These are phyloP conservation scores for Ceratobasidium theobromae DNA, from an alignment of 1,284 basidiomycete genomes.

Conservation along the genomic window DNA sequence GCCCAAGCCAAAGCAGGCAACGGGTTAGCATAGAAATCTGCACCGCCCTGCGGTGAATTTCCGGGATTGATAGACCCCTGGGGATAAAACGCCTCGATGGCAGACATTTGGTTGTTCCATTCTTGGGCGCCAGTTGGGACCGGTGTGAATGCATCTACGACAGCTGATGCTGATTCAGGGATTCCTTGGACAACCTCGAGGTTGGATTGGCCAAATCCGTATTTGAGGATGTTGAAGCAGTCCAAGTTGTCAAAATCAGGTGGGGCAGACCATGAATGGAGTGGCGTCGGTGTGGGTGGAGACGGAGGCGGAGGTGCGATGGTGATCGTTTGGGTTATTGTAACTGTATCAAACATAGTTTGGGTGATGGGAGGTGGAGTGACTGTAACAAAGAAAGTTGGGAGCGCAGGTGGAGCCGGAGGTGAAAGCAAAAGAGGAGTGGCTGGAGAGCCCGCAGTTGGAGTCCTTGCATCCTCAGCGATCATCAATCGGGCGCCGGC, in stretches of 20 bases:
- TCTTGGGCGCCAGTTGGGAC: constrained; percentile 1
- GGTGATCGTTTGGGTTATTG: constrained; percentile 29
- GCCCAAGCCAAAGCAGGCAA: constrained; percentile 37
- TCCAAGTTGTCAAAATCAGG: constrained; percentile 39
- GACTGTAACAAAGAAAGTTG: constrained; percentile 6
- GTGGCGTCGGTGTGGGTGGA: not conserved
- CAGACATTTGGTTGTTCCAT: constrained; percentile 36
- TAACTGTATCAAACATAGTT: constrained; percentile 16
- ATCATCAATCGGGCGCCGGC: too few species aligned
- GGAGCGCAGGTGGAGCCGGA: not conserved
- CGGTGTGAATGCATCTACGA: not conserved
- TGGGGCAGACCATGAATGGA: constrained; percentile 38
- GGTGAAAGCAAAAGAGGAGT: too few species aligned
- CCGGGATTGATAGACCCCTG: constrained; percentile 41
- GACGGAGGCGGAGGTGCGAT: constrained; percentile 2
- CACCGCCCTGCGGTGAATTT: constrained; percentile 40
- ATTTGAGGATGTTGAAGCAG: constrained; percentile 39
- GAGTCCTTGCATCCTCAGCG: too few species aligned
- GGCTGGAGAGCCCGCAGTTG: too few species aligned
- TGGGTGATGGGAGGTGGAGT: constrained; percentile 9
- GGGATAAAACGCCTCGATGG: constrained; percentile 40
- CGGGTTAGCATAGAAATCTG: constrained; percentile 41
- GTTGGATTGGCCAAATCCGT: constrained; percentile 40
- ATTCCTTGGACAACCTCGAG: constrained; percentile 39
- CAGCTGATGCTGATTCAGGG: constrained; percentile 32